Base-by-base conservation (phyloP, 768 basidiomycete species). In the Serendipita indica region DNA sequence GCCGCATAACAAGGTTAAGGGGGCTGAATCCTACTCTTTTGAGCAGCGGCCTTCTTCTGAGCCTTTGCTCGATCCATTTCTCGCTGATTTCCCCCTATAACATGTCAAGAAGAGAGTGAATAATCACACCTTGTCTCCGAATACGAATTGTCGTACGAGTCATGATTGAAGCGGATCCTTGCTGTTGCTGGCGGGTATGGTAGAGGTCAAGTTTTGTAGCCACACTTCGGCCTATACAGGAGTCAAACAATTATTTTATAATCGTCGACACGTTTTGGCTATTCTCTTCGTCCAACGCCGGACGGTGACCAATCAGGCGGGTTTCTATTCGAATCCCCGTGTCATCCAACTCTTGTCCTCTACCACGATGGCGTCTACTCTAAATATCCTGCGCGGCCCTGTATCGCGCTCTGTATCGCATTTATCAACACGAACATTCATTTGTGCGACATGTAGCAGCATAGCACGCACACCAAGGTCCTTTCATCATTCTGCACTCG, bases 71-170 rank as follows among this genome's bases (percentile, higher is more conserved):
- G 84, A 69, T 84, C 87, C 69, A 72, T 75, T 4, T 89, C 87
- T 57, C 87, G 79, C 69, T 89, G 86, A 67, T 89, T 87, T 64
- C 87, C 87, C 65, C 87, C 87, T 89, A 65, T 43, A n/a, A 43
- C 52, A 39, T 28, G 35, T n/a, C 18, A 13, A 34, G 6, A 57
- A 7, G 6, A 39, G 10, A 33, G 33, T 43, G 41, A 43, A 43
- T 43, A 43, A 18, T 43, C 27, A 25, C 41, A n/a, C 27, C 5
- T 43, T 43, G 18, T n/a, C n/a, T 6, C 18, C 41, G n/a, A n/a
- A 25, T n/a, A 7, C 27, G 27, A 43, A 43, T 18, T n/a, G 49
- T 54, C 49, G 30, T 54, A 54, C 49, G 49, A 27, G 49, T 54
- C 49, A 54, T 54, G 32, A 28, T 54, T 7, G 30, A 54, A 28